Percentiles rank a stretch among this genome's conserved stretches.
Evolutionary conservation across 225 moss, liverwort and hornwort genomes (phyloP).

Genomic region (Thuidium tamariscinum): DNA sequence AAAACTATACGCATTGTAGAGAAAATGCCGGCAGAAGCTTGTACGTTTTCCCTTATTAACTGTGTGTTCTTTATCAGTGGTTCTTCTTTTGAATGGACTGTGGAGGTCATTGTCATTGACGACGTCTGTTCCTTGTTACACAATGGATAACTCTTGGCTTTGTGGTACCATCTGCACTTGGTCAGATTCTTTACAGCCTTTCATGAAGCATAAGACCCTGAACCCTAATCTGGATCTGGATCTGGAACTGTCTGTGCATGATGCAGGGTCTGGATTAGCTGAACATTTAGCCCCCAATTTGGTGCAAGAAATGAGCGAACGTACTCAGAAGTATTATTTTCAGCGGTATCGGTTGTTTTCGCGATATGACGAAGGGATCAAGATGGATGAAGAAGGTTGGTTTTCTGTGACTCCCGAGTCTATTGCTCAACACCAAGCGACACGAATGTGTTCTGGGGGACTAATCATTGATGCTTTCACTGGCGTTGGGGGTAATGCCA

Average conservation of each 20-base stretch:
- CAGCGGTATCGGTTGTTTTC: conserved; percentile 79
- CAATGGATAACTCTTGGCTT: background rate
- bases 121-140: background rate
- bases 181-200: background rate
- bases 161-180: background rate
- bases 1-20: conserved; percentile 2
- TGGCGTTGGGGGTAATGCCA: conserved; percentile 95
- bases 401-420: conserved; percentile 92
- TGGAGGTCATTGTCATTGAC: background rate
- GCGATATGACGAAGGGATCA: conserved; percentile 75
- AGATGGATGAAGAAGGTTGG: conserved; percentile 97
- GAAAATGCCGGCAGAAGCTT: conserved; percentile 40
- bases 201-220: too few relatives aligned
- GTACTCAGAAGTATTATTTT: conserved; percentile 63
- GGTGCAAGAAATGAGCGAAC: conserved; percentile 40
- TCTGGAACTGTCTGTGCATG: background rate
- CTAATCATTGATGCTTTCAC: conserved; percentile 80
- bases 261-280: conserved; percentile 26
- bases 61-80: background rate
- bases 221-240: too few relatives aligned
- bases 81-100: background rate
- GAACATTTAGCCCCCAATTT: conserved; percentile 14
- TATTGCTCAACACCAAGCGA: conserved; percentile 84
- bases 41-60: conserved; percentile 4
- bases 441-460: conserved; percentile 57